Conservation (phyloP, 225 moss, liverwort and hornwort genomes). For the Sphagnum tenellum region DNA sequence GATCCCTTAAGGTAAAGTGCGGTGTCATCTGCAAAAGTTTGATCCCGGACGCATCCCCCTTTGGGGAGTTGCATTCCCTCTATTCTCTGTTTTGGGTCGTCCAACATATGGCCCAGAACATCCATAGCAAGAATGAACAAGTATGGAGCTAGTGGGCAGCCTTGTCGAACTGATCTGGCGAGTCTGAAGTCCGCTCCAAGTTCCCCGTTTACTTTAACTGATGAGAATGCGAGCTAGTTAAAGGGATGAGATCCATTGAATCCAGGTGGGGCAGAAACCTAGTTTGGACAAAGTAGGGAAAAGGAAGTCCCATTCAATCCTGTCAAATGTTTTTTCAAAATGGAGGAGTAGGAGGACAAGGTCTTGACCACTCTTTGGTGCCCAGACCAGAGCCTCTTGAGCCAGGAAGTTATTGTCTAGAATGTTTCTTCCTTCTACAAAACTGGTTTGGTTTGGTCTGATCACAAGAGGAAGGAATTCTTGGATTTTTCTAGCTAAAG, state of each 20-base stretch:
- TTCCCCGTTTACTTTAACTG: neutral
- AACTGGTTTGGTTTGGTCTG: neutral
- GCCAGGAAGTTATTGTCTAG: neutral
- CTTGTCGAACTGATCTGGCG: neutral
- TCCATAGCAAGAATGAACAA: neutral
- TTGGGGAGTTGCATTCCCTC: neutral
- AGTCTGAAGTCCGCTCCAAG: neutral
- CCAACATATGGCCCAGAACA: neutral
- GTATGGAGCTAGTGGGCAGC: neutral
- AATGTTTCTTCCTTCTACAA: neutral
- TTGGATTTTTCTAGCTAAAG: too few species aligned
- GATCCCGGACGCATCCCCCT: neutral
- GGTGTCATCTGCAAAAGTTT: neutral
- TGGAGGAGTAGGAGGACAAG: neutral
- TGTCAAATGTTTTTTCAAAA: slow-evolving; percentile 6
- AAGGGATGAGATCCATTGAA: neutral
- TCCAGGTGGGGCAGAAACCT: neutral
- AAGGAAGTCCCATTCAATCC: neutral
- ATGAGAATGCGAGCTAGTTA: neutral
- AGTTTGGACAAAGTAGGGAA: neutral
- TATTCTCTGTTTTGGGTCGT: neutral
- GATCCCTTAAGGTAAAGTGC: neutral
- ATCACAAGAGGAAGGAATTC: neutral
- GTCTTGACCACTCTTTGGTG: neutral
- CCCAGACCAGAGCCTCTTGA: neutral